Base-by-base conservation (phyloP, 106 monocot species). In the Xerophyta viscosa region DNA sequence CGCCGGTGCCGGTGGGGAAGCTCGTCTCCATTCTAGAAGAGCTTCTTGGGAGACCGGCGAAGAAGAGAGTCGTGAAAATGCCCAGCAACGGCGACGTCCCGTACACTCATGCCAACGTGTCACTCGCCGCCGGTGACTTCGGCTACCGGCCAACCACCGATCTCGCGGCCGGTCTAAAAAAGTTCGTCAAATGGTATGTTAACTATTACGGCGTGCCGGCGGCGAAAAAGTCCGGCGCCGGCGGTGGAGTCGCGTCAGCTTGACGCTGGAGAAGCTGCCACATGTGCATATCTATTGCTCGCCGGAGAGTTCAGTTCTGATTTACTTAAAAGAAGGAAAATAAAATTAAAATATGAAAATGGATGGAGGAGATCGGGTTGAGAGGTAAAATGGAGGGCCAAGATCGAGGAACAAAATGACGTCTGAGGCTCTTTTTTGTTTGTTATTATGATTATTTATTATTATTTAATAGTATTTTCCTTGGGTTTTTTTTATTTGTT, bases 101-200 rank as follows among this genome's bases (percentile, higher is more conserved):
- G 0, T 52, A 52, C 15, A 52, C 52, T 0, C 52, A 52, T 15
- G 52, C 52, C 29, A 52, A 52, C 6, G 52, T 52, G 26, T 27
- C 26, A n/a, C 28, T 52, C 8, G 52, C 52, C 27, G 28, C 24
- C 9, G 26, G 27, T 17, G 52, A 52, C 52, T 52, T 52, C 29
- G 52, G 52, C 0, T 52, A 52, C 52, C 26, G 29, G 27, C 52
- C 52, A 14, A 52, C 52, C 14, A 52, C 52, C 11, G 52, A 52
- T n/a, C 52, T 52, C 52, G 52, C 52, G 11, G 17, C 52, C 26
- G 52, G 52, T 3, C 29, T 52, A 6, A 12, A n/a, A 29, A 52
- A 52, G 52, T 52, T 52, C 29, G 52, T 52, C 3, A 52, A 52
- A 17, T 52, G 52, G 52, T 52, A 52, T 27, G 52, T 52, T 27